These are phyloP conservation scores for Sporothrix globosa DNA, from an alignment of 2,329 filamentous ascomycete genomes.

Conservation along the genomic window DNA sequence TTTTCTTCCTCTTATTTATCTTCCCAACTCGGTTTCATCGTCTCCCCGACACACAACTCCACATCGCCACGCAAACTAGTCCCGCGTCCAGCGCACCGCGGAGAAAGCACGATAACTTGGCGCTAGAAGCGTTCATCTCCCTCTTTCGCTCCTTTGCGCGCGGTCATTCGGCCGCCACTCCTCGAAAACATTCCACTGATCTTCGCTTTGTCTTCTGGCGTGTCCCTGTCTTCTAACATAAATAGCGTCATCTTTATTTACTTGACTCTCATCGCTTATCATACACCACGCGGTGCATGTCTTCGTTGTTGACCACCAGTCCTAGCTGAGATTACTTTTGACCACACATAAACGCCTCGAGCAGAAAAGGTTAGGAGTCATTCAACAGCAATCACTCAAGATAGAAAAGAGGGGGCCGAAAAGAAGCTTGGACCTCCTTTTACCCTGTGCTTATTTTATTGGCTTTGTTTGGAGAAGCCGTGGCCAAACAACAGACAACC, in stretches of 20 bases:
- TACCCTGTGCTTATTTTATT: constrained; percentile 21
- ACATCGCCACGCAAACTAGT: background rate
- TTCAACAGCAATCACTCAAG: background rate
- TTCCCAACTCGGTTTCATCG: background rate
- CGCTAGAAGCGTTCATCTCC: constrained; percentile 16
- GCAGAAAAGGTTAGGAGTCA: background rate
- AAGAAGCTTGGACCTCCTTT: constrained; percentile 23
- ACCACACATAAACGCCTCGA: background rate
- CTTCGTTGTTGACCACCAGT: background rate
- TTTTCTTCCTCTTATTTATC: background rate
- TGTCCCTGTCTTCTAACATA: background rate
- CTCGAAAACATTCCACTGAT: background rate
- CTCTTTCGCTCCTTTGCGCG: background rate
- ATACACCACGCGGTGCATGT: background rate
- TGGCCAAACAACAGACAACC: background rate
- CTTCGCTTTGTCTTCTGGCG: background rate
- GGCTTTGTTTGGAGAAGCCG: constrained; percentile 14
- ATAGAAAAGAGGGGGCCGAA: background rate
- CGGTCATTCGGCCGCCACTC: background rate
- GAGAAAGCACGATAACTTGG: constrained; percentile 22
- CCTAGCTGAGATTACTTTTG: background rate
- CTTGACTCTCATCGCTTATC: background rate
- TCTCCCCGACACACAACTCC: background rate
- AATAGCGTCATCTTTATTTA: background rate
- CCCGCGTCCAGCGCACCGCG: background rate